These are phyloP conservation scores for Pseudocercospora musae DNA, from an alignment of 2,329 filamentous ascomycete genomes.

Conservation along the genomic window DNA sequence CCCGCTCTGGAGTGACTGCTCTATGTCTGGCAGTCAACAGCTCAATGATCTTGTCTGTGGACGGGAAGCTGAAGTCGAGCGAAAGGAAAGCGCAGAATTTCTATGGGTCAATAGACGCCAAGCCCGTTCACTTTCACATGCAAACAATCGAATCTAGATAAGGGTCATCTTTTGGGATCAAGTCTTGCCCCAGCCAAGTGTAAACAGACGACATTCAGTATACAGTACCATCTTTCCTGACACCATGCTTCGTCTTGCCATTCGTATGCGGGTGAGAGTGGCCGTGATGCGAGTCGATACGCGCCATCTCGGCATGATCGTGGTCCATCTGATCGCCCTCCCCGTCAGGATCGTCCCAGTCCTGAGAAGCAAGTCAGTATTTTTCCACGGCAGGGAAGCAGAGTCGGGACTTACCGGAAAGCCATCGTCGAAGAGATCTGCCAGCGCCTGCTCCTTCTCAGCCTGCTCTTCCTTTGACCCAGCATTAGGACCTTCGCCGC, in stretches of 20 bases:
- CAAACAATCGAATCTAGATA: background rate
- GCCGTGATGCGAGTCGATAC: slow-evolving; percentile 20
- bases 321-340: slow-evolving; percentile 21
- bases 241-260: slow-evolving; percentile 21
- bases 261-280: slow-evolving; percentile 8
- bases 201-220: slow-evolving; percentile 8
- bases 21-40: background rate
- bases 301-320: slow-evolving; percentile 14
- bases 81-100: background rate
- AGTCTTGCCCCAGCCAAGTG: background rate
- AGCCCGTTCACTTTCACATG: background rate
- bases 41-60: background rate
- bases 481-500: slow-evolving; percentile 19
- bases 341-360: slow-evolving; percentile 20
- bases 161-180: background rate
- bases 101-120: background rate
- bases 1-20: background rate
- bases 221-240: slow-evolving; percentile 21
- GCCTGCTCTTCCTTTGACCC: slow-evolving; percentile 13
- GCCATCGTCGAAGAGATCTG: slow-evolving; percentile 40
- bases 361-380: slow-evolving; percentile 21
- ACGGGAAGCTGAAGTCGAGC: background rate
- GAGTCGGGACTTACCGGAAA: slow-evolving; percentile 18
- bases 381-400: background rate
- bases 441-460: slow-evolving; percentile 39